phyloP scores from a whole-genome alignment of 306 rosid species.

The Inga laurina region DNA sequence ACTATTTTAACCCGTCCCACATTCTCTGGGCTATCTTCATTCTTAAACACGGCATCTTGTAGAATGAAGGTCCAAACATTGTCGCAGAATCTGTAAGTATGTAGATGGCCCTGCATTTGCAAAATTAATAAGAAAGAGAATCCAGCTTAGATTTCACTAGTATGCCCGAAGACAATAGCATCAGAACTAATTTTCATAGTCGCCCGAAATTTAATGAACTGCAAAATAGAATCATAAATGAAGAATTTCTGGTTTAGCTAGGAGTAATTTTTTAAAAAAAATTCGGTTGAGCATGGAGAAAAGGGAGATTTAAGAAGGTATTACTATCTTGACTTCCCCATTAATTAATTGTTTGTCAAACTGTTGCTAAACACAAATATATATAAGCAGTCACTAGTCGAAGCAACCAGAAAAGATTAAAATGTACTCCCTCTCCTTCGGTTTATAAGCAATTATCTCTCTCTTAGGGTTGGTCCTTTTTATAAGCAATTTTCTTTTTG shows the following conservation, averaged over 20 bases:
- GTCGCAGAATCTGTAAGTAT: slow-evolving; percentile 95
- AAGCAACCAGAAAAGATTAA: background rate
- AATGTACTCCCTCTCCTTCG: no score
- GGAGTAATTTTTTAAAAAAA: background rate
- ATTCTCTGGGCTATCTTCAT: slow-evolving; percentile 62
- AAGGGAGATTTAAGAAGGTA: background rate
- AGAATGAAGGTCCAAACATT: slow-evolving; percentile 97
- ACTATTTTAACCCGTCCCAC: slow-evolving; percentile 86
- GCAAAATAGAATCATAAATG: background rate
- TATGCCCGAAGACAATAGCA: background rate
- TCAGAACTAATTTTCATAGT: background rate
- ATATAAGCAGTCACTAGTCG: background rate
- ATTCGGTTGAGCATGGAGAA: background rate
- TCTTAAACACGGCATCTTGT: slow-evolving; percentile 67
- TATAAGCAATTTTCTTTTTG: no score
- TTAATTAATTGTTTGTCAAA: background rate
- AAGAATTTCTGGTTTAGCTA: background rate
- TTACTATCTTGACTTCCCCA: background rate
- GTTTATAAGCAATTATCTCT: no score
- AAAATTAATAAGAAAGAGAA: slow-evolving; percentile 3
- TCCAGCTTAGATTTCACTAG: background rate
- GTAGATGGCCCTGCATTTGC: slow-evolving; percentile 83
- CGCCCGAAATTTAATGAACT: background rate
- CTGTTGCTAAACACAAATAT: background rate
- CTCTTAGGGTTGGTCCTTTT: no score